Evolutionary conservation across 768 basidiomycete species (phyloP).

Genomic region (Xerocomus brunneocitrinus): DNA sequence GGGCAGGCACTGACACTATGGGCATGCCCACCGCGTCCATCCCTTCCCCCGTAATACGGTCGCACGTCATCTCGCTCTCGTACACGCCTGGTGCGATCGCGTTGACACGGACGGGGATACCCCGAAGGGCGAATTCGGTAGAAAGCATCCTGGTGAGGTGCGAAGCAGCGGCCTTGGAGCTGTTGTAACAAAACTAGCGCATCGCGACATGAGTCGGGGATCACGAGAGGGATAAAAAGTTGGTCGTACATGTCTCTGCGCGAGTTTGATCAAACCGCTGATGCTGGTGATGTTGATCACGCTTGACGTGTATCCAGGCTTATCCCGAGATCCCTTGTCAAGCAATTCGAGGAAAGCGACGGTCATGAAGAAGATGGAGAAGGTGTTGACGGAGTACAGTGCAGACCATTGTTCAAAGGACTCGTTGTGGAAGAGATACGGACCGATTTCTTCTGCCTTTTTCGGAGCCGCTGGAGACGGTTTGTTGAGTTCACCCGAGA

Average conservation of each 20-base stretch:
- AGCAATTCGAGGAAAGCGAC: conserved; percentile 73
- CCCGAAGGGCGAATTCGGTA: conserved; percentile 69
- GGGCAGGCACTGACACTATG: conserved; percentile 56
- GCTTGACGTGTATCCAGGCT: conserved; percentile 51
- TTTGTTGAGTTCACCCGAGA: conserved; percentile 53
- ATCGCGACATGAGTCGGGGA: background rate
- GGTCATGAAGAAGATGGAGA: conserved; percentile 74
- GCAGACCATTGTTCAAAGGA: conserved; percentile 58
- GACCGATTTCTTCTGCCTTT: conserved; percentile 60
- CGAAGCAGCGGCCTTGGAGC: conserved; percentile 70
- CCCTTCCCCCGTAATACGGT: conserved; percentile 41
- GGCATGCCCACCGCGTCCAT: conserved; percentile 56
- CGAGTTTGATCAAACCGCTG: conserved; percentile 64
- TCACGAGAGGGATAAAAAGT: background rate
- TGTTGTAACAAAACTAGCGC: conserved; percentile 74
- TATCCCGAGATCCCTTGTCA: conserved; percentile 63
- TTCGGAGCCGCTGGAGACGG: conserved; percentile 54
- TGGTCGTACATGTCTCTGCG: conserved; percentile 71
- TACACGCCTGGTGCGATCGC: conserved; percentile 75
- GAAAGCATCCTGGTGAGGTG: conserved; percentile 75
- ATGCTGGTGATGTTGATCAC: conserved; percentile 79
- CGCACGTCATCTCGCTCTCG: conserved; percentile 70
- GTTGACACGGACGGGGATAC: conserved; percentile 65
- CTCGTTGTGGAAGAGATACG: conserved; percentile 67
- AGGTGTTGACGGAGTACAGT: conserved; percentile 63